Evolutionary conservation across 2,329 filamentous ascomycete genomes (phyloP).

Genomic region (Diaporthe citrichinensis): DNA sequence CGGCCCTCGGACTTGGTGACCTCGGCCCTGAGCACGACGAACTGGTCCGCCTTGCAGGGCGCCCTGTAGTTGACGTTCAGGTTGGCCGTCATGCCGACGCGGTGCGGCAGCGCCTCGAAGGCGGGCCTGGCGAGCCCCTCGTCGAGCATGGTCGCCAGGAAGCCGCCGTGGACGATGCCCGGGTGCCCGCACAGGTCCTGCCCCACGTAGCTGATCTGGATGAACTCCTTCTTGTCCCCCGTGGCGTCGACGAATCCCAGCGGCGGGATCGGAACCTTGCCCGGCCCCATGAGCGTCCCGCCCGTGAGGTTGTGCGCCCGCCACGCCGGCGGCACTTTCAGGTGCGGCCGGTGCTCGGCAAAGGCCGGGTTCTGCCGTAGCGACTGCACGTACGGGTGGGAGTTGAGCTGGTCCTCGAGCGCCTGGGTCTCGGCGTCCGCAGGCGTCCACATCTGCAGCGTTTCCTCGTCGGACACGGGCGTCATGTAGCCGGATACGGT

Average conservation of each 20-base stretch:
- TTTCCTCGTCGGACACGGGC: conserved; percentile 78
- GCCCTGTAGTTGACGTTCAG: conserved; percentile 86
- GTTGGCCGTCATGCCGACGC: conserved; percentile 88
- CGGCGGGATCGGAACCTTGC: conserved; percentile 85
- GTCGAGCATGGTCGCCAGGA: conserved; percentile 93
- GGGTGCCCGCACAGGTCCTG: conserved; percentile 88
- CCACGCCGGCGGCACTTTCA: conserved; percentile 83
- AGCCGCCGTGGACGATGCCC: conserved; percentile 89
- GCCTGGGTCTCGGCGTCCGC: conserved; percentile 66
- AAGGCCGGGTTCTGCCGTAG: conserved; percentile 78
- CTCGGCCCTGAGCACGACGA: conserved; percentile 82
- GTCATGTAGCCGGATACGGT: conserved; percentile 63
- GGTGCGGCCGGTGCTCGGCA: conserved; percentile 84
- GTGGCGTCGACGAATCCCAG: conserved; percentile 80
- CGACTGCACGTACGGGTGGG: conserved; percentile 79
- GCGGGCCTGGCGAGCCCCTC: conserved; percentile 91
- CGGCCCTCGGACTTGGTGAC: conserved; percentile 90
- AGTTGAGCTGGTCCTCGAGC: conserved; percentile 81
- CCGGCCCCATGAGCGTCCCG: conserved; percentile 81
- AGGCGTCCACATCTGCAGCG: conserved; percentile 75
- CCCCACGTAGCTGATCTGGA: conserved; percentile 84
- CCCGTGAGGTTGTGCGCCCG: conserved; percentile 84
- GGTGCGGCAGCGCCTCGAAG: conserved; percentile 89
- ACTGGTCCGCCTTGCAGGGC: conserved; percentile 82
- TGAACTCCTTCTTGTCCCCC: conserved; percentile 71